Evolutionary conservation across 129 eudicot genomes (phyloP), one percentile per base, ranked within the genome.

Genomic region (Dittrichia graveolens): DNA sequence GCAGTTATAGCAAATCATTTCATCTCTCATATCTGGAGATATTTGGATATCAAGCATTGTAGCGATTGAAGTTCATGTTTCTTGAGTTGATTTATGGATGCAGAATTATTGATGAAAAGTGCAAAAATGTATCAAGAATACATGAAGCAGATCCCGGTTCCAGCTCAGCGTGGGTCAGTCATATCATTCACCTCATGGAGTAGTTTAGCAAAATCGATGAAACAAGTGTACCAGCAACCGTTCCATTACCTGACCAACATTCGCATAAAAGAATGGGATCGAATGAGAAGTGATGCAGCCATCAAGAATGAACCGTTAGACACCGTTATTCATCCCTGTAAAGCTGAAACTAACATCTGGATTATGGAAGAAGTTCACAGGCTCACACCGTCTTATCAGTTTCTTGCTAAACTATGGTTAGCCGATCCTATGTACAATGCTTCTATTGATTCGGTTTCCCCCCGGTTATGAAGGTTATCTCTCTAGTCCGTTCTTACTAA

Each of bases 341-440:
- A 89, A 78, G 98, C 98, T 1, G 98, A 92, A 78, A 76, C 86
- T 35, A 80, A 45, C 81, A 83, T 92, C 10, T 92, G 98, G 98
- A 81, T 92, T 34, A 82, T 89, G 42, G 98, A 89, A 85, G 95
- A 92, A 76, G 85, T 76, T 67, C 96, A 89, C 71, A 84, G 95
- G 73, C 84, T 72, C 14, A 86, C 96, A 35, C 8, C 91, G 1
- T 85, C 85, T 40, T 72, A 82, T 59, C 84, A 71, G 63, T 78
- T 76, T 75, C 78, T 92, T 9, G 82, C 83, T 39, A 72, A 71
- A 68, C 84, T 84, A 24, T 89, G 97, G 97, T 50, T 34, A 40
- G 72, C 72, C n/a, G 85, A 92, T 75, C 83, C 86, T 3, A 65
- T 68, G 81, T 76, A 87, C 72, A 81, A 81, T 77, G 81, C 84